phyloP scores from a whole-genome alignment of 2,329 filamentous ascomycete genomes.

The Stagonosporopsis vannaccii region DNA sequence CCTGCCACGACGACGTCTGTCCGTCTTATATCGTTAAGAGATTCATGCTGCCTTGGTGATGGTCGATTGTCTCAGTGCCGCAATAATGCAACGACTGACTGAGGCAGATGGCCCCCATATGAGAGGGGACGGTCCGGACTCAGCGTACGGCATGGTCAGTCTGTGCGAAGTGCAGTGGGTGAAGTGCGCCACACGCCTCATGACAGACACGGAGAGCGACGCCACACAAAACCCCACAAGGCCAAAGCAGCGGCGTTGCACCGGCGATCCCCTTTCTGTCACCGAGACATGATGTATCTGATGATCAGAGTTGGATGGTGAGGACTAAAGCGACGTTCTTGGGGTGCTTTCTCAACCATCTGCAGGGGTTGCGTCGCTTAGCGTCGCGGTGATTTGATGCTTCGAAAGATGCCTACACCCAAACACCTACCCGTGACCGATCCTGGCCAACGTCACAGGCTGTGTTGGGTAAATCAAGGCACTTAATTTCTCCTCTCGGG shows the following conservation, averaged over 20 bases:
- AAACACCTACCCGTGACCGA: conserved; percentile 4
- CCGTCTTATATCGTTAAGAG: conserved; percentile 16
- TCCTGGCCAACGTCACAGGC: not conserved
- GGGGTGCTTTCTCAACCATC: not conserved
- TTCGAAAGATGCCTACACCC: conserved; percentile 12
- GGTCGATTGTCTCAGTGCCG: conserved; percentile 20
- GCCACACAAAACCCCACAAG: conserved; percentile 19
- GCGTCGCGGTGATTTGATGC: conserved; percentile 18
- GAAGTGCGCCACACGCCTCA: conserved; percentile 20
- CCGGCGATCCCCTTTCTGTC: conserved; percentile 9
- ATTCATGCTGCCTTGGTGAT: conserved; percentile 19
- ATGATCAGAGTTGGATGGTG: conserved; percentile 7
- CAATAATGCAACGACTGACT: conserved; percentile 19
- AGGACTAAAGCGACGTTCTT: not conserved
- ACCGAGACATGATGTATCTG: conserved; percentile 14
- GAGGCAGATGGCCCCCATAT: conserved; percentile 23
- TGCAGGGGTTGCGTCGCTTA: conserved; percentile 19
- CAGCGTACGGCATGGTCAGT: conserved; percentile 20
- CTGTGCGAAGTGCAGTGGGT: conserved; percentile 15
- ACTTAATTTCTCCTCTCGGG: not conserved
- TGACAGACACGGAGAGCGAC: conserved; percentile 16
- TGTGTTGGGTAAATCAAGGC: not conserved
- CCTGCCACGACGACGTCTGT: conserved; percentile 15
- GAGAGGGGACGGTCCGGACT: conserved; percentile 17
- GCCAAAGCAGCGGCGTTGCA: conserved; percentile 18